These are phyloP conservation scores for Podochytrium sp. DNA, from an alignment of 192 early-diverging fungal genomes.

Conservation along the genomic window DNA sequence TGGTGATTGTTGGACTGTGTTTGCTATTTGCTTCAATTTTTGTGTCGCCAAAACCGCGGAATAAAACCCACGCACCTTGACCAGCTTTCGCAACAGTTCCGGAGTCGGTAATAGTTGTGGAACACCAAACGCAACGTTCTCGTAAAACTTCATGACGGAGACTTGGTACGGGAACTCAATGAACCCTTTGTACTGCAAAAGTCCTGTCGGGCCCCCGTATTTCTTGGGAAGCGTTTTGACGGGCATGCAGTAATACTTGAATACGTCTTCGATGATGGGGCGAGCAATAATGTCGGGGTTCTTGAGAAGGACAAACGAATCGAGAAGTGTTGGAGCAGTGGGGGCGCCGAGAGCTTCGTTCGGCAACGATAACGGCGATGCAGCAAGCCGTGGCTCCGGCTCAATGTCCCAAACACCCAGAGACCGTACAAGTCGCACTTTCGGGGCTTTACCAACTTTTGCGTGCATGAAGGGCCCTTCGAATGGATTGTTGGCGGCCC, in stretches of 20 bases:
- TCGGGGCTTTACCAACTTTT: not conserved
- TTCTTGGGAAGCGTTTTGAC: conserved; percentile 6
- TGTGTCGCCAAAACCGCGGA: not conserved
- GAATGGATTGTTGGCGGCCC: conserved; percentile 29
- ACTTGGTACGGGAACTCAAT: conserved; percentile 31
- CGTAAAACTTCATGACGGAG: conserved; percentile 34
- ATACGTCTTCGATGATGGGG: not conserved
- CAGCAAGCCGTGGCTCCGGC: too few relatives aligned
- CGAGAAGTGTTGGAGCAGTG: not conserved
- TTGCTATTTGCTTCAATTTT: not conserved
- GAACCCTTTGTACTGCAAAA: conserved; percentile 27
- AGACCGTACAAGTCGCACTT: conserved; percentile 9
- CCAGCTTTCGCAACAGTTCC: not conserved
- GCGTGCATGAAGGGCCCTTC: conserved; percentile 6
- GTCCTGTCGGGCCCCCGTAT: conserved; percentile 21
- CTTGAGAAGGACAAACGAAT: not conserved
- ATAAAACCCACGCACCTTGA: not conserved
- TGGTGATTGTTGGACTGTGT: conserved; percentile 27
- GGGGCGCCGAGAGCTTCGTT: not conserved
- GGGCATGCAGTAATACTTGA: conserved; percentile 18
- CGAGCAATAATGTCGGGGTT: not conserved
- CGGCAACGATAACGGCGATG: not conserved
- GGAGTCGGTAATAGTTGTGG: conserved; percentile 30
- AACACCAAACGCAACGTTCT: conserved; percentile 32
- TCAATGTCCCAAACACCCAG: conserved; percentile 17